phyloP scores from a whole-genome alignment of 345 rosid species.

The Cardamine occulta region DNA sequence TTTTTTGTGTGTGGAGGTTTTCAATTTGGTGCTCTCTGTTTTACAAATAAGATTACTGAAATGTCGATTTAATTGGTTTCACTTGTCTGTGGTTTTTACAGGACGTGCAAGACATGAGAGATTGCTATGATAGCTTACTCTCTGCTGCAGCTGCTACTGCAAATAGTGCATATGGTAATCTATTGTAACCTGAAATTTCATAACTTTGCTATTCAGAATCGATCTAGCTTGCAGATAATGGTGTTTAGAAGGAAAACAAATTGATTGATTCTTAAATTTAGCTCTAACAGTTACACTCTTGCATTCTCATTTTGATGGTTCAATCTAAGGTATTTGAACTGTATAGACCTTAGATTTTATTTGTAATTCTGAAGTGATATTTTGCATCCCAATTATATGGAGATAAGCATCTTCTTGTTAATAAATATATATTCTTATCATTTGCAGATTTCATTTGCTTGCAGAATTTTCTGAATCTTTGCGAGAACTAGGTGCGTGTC shows the following conservation, averaged over 20 bases:
- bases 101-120: slow-evolving; percentile 89
- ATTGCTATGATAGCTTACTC: slow-evolving; percentile 91
- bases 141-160: slow-evolving; percentile 98
- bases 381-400: slow-evolving; percentile 7
- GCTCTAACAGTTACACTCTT: background rate
- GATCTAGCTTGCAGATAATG: background rate
- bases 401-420: slow-evolving; percentile 29
- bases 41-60: background rate
- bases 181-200: slow-evolving; percentile 1
- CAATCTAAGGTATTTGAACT: background rate
- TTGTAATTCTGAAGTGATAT: background rate
- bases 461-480: slow-evolving; percentile 96
- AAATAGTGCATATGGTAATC: slow-evolving; percentile 79
- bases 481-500: slow-evolving; percentile 85
- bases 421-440: slow-evolving; percentile 38
- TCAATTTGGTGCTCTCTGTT: slow-evolving; percentile 5
- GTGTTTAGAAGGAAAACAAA: background rate
- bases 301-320: slow-evolving; percentile 5
- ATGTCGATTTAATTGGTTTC: background rate
- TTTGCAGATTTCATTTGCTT: slow-evolving; percentile 43
- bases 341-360: background rate
- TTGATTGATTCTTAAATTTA: background rate
- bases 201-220: background rate
- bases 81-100: slow-evolving; percentile 36
- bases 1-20: background rate